Evolutionary conservation across 2,329 filamentous ascomycete species (phyloP).

Genomic region (Aphanocladium album): DNA sequence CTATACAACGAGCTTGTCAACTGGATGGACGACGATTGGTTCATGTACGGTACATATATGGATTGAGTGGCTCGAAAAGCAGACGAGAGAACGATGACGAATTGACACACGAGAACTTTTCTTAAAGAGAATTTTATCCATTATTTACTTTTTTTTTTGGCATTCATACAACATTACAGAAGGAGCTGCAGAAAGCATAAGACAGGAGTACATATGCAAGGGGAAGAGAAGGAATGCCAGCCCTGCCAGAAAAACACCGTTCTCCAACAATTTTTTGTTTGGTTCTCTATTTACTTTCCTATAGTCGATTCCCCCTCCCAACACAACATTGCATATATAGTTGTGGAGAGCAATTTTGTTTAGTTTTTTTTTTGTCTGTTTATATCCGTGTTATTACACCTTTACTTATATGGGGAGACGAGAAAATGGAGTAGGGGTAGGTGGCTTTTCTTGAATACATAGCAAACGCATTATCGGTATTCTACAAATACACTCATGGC

Average conservation of each 20-base stretch:
- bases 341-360: slow-evolving; percentile 1
- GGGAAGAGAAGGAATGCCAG: background rate
- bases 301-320: background rate
- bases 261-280: too few species aligned
- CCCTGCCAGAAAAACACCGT: background rate
- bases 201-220: background rate
- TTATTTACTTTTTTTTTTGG: background rate
- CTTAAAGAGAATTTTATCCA: background rate
- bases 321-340: background rate
- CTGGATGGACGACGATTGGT: slow-evolving; percentile 35
- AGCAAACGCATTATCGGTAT: background rate
- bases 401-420: background rate
- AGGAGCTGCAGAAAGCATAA: background rate
- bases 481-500: background rate
- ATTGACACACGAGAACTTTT: background rate
- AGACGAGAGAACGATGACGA: background rate
- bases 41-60: slow-evolving; percentile 24
- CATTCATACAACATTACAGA: background rate
- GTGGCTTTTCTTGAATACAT: background rate
- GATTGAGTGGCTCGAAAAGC: background rate
- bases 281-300: background rate
- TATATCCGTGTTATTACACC: background rate
- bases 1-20: slow-evolving; percentile 32
- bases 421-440: background rate
- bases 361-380: background rate